Evolutionary conservation across 2,329 filamentous ascomycete species (phyloP).

Genomic region (Colletotrichum chlorophyti): DNA sequence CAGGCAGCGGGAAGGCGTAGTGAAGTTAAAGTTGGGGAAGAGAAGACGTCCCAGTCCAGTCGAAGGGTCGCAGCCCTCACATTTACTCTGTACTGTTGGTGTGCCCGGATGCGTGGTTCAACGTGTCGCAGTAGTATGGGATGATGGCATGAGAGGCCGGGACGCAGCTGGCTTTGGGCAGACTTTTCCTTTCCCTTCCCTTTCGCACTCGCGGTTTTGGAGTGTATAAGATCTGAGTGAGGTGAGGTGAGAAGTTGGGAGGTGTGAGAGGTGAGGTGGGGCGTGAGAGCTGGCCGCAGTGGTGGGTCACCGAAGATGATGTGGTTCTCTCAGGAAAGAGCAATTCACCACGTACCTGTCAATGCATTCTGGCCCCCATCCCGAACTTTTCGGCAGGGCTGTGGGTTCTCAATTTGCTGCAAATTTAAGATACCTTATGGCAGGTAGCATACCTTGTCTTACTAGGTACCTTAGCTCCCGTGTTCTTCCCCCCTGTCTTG

Average conservation of each 20-base stretch:
- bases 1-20: too few relatives aligned
- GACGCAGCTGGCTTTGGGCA: slow-evolving; percentile 8
- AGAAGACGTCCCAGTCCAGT: neutral
- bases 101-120: too few relatives aligned
- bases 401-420: too few relatives aligned
- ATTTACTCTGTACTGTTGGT: neutral
- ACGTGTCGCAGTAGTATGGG: slow-evolving; percentile 20
- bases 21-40: slow-evolving; percentile 2
- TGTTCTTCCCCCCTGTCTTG: too few relatives aligned
- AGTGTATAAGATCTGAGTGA: neutral
- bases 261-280: neutral
- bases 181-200: too few relatives aligned
- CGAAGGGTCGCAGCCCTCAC: slow-evolving; percentile 7
- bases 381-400: too few relatives aligned
- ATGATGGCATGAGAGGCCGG: slow-evolving; percentile 23
- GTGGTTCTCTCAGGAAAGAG: neutral
- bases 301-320: slow-evolving; percentile 8
- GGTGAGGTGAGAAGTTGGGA: neutral
- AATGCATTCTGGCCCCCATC: too few relatives aligned
- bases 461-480: too few relatives aligned
- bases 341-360: too few relatives aligned
- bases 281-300: neutral
- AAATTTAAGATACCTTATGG: too few relatives aligned
- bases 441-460: too few relatives aligned
- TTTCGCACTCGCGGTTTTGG: slow-evolving; percentile 2